phyloP scores from a whole-genome alignment of 805 yeast species.

The Yarrowia porcina region DNA sequence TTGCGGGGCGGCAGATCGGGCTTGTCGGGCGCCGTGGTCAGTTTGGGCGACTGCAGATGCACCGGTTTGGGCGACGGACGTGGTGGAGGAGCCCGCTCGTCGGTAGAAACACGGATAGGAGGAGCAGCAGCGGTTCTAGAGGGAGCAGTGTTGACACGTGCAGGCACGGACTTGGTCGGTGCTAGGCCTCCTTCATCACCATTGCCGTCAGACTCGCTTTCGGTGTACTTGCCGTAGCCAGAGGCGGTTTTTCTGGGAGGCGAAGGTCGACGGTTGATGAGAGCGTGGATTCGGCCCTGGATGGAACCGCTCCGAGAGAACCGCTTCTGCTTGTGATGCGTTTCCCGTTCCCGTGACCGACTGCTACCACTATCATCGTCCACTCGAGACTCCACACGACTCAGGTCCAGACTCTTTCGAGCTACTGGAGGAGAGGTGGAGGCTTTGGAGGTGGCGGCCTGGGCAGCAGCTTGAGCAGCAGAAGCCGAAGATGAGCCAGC shows the following conservation, averaged over 20 bases:
- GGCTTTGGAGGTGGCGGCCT: not conserved
- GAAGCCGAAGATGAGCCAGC: not conserved
- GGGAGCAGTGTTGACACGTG: conserved; percentile 14
- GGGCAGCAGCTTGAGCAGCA: not conserved
- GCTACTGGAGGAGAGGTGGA: not conserved
- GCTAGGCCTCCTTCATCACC: conserved; percentile 15
- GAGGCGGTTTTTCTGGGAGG: conserved; percentile 60
- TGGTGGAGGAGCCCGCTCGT: conserved; percentile 23
- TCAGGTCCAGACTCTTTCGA: conserved; percentile 9
- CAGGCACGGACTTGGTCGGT: not conserved
- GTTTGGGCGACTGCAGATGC: conserved; percentile 33
- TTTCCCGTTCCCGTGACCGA: not conserved
- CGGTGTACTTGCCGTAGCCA: conserved; percentile 80
- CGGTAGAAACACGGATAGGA: not conserved
- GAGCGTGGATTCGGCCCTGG: conserved; percentile 39
- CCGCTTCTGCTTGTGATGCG: conserved; percentile 29
- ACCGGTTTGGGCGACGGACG: conserved; percentile 31
- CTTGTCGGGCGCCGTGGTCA: not conserved
- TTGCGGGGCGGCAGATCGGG: conserved; percentile 25
- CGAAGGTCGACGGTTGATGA: conserved; percentile 39
- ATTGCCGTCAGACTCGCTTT: conserved; percentile 30
- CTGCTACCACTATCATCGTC: not conserved
- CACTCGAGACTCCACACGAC: conserved; percentile 15
- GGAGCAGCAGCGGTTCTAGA: not conserved
- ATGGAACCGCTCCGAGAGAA: conserved; percentile 37